Evolutionary conservation across 805 yeast species (phyloP).

Genomic region (Candida chauliodis): DNA sequence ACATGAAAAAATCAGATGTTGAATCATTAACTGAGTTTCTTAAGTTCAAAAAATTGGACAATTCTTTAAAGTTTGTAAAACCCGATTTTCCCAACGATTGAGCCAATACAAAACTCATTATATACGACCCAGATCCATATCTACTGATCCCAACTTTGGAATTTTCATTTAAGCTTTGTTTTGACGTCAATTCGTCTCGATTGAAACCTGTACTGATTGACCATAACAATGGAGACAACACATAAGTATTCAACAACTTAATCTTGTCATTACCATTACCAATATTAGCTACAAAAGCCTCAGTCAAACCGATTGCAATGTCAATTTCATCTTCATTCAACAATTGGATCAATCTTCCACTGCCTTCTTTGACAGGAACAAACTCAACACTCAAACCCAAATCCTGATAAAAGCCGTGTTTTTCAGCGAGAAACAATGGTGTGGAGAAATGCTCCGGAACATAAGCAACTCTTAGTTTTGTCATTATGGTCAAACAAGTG

Average conservation of each 20-base stretch:
- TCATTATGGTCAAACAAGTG: neutral
- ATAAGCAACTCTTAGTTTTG: slow-evolving; percentile 60
- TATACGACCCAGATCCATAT: slow-evolving; percentile 88
- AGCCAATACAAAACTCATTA: slow-evolving; percentile 85
- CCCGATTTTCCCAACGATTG: slow-evolving; percentile 38
- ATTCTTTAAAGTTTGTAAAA: slow-evolving; percentile 52
- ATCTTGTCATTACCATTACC: slow-evolving; percentile 66
- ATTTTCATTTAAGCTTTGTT: slow-evolving; percentile 53
- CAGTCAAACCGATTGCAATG: slow-evolving; percentile 85
- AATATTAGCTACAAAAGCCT: slow-evolving; percentile 81
- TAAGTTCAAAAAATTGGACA: slow-evolving; percentile 68
- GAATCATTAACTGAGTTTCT: slow-evolving; percentile 72
- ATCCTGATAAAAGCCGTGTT: slow-evolving; percentile 51
- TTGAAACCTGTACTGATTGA: slow-evolving; percentile 74
- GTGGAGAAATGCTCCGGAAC: slow-evolving; percentile 93
- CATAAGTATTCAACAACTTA: slow-evolving; percentile 77
- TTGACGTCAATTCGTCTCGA: slow-evolving; percentile 49
- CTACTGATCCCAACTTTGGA: slow-evolving; percentile 74
- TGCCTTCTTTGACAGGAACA: slow-evolving; percentile 76
- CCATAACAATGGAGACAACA: slow-evolving; percentile 85
- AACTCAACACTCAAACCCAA: slow-evolving; percentile 55
- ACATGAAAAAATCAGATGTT: slow-evolving; percentile 81
- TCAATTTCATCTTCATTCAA: slow-evolving; percentile 63
- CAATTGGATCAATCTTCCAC: slow-evolving; percentile 80
- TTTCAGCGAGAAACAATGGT: slow-evolving; percentile 70